Evolutionary conservation across 345 rosid genomes (phyloP), one percentile per base, ranked within the genome.

Genomic region (Arabis alpina): DNA sequence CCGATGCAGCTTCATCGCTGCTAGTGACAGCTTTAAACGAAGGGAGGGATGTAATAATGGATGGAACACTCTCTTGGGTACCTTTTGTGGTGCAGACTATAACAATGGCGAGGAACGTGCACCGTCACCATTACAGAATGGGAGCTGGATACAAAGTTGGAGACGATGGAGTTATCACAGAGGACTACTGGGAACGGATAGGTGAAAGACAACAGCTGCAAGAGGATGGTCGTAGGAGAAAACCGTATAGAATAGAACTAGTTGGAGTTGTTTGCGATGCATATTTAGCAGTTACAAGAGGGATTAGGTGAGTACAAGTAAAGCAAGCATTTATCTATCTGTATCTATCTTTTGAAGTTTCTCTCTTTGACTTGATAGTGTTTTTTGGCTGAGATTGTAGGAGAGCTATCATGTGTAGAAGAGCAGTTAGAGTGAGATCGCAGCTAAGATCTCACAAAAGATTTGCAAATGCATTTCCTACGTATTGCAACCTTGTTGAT

Each of bases 241-340:
- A 87, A 71, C 91, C 93, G 6, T 93, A 90, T 81, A 86, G 98
- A 75, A 91, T 93, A 85, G 98, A 87, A 74, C 61, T 93, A 58
- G 97, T 89, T 64, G 98, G 98, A 27, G 95, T 93, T 27, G 92
- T 93, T 24, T 93, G 97, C 13, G 98, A 93, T 56, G 94, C 98
- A 16, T 91, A 93, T 57, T 79, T 93, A 72, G 98, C 97, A 6
- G 98, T 91, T 40, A 79, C 85, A 55, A 83, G 98, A 83, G 98
- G 95, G 84, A 86, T 93, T 74, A 91, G 98, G 98, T 86, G 45
- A 69, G 41, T 42, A 14, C 39, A 67, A 53, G 19, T 47, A 19
- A 27, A 61, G 30, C 54, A 19, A 27, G 4, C 34, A 12, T 19
- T 16, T 51, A 8, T 63, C 50, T 11, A 13, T 41, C n/a, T 16